These are phyloP conservation scores for Blastocystis sp. DNA, from an alignment of 352 stramenopile species.

Conservation along the genomic window DNA sequence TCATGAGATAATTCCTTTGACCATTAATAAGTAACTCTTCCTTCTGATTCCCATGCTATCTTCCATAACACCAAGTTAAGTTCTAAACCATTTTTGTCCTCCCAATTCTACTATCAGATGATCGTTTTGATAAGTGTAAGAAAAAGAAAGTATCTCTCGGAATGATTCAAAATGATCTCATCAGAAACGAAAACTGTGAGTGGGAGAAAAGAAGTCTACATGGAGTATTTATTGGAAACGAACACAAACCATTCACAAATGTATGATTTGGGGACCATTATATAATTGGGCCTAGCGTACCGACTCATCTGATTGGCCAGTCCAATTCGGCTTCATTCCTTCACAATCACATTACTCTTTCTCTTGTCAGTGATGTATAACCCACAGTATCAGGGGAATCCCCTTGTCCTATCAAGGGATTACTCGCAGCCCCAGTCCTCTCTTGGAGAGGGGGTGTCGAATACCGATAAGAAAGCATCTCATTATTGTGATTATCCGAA, in stretches of 20 bases:
- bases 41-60: no score
- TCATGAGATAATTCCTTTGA: no score
- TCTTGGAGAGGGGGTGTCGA: background rate
- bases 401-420: background rate
- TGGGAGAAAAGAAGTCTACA: no score
- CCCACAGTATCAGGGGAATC: constrained; percentile 41
- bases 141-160: no score
- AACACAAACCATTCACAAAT: constrained; percentile 32
- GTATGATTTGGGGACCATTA: constrained; percentile 5
- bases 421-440: background rate
- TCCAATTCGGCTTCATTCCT: constrained; percentile 42
- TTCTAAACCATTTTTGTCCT: no score
- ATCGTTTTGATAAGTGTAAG: no score
- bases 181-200: no score
- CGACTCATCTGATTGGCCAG: constrained; percentile 41
- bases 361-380: constrained; percentile 13
- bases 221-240: background rate
- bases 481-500: background rate
- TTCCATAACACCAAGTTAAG: no score
- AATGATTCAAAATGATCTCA: no score
- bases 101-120: no score
- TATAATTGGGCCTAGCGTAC: constrained; percentile 6
- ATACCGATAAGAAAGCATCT: constrained; percentile 6
- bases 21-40: no score
- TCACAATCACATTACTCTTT: background rate